A percentile compares a stretch with the other conserved stretches of the same genome.
These are phyloP conservation scores for Dactylonectria estremocensis DNA, from an alignment of 2,329 filamentous ascomycete genomes.

Conservation along the genomic window DNA sequence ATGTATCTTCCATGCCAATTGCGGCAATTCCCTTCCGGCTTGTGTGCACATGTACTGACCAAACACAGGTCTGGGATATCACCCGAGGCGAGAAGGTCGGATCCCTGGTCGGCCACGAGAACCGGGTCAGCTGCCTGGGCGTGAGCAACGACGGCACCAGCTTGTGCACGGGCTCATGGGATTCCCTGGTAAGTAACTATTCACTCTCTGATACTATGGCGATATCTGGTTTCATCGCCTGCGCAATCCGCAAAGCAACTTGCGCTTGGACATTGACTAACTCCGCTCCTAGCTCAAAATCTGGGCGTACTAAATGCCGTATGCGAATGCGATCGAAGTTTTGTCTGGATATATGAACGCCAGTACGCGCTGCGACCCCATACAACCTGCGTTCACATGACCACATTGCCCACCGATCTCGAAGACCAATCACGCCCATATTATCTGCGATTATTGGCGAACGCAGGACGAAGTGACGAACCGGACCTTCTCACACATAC, in stretches of 20 bases:
- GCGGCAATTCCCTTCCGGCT: neutral
- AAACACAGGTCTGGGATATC: slow-evolving; percentile 92
- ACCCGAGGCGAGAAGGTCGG: slow-evolving; percentile 97
- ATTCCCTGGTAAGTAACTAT: slow-evolving; percentile 86
- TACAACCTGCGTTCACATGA: slow-evolving; percentile 52
- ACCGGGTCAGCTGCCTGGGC: slow-evolving; percentile 97
- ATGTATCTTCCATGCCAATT: slow-evolving; percentile 51
- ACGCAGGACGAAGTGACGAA: slow-evolving; percentile 60
- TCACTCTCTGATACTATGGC: too few relatives aligned
- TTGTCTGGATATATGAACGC: slow-evolving; percentile 51
- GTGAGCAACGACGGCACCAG: slow-evolving; percentile 99
- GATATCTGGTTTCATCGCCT: too few relatives aligned
- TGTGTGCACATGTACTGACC: slow-evolving; percentile 29
- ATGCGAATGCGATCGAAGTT: slow-evolving; percentile 44
- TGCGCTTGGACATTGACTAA: slow-evolving; percentile 25
- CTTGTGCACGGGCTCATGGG: slow-evolving; percentile 99
- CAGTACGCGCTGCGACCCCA: slow-evolving; percentile 47
- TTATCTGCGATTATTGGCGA: slow-evolving; percentile 55
- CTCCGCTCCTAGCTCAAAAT: slow-evolving; percentile 79
- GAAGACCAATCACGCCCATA: slow-evolving; percentile 50
- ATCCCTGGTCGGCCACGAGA: slow-evolving; percentile 96
- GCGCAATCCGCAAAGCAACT: neutral
- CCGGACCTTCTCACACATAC: slow-evolving; percentile 53
- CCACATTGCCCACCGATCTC: slow-evolving; percentile 50
- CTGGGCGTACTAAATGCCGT: slow-evolving; percentile 79